These are phyloP conservation scores for Calonectria crousiana DNA, from an alignment of 2,329 filamentous ascomycete species.

Conservation along the genomic window DNA sequence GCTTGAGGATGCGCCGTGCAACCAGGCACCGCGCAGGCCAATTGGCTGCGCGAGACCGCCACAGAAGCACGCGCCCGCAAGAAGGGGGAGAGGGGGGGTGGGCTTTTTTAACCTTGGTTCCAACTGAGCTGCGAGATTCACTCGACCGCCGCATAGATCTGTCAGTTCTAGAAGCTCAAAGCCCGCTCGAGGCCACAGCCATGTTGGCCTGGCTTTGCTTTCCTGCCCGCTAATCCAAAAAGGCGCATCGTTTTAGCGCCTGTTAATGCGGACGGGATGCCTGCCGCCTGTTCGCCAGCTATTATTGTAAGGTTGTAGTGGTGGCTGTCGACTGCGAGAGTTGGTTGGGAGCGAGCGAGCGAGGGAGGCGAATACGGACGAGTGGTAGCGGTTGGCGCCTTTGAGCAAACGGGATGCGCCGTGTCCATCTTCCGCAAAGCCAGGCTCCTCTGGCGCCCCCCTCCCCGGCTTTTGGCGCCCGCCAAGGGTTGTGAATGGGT, in stretches of 20 bases:
- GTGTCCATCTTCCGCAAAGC: neutral
- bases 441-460: neutral
- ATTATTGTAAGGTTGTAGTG: neutral
- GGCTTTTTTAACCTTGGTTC: neutral
- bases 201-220: neutral
- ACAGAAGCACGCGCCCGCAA: neutral
- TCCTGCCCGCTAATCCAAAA: neutral
- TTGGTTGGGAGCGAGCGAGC: neutral
- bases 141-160: neutral
- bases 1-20: constrained; percentile 4
- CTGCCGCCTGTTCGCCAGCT: constrained; percentile 7
- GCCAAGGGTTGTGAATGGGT: neutral
- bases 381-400: neutral
- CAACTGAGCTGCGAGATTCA: neutral
- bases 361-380: neutral
- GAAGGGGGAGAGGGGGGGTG: neutral
- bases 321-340: neutral
- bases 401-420: neutral
- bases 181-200: neutral
- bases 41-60: neutral
- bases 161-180: neutral
- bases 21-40: neutral
- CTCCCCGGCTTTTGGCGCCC: neutral
- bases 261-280: neutral
- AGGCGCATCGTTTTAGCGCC: neutral